Percentiles rank a stretch among this genome's conserved stretches.
These are phyloP conservation scores for Podosphaera xanthii DNA, from an alignment of 2,329 filamentous ascomycete genomes.

Conservation along the genomic window DNA sequence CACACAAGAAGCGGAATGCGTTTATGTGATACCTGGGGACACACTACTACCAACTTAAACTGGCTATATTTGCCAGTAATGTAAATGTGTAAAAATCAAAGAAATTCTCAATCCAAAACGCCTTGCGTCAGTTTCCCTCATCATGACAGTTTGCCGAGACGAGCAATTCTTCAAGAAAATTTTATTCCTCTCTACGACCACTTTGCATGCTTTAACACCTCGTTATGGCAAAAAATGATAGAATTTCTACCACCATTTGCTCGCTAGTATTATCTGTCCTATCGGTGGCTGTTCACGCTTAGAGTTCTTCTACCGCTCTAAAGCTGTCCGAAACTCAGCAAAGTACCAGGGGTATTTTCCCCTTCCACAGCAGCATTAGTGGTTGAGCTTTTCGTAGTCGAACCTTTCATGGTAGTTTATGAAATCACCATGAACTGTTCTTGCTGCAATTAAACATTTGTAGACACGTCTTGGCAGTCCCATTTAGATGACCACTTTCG, in stretches of 20 bases:
- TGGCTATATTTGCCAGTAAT: background rate
- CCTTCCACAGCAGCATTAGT: too few species aligned
- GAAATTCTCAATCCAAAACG: background rate
- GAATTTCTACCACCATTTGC: background rate
- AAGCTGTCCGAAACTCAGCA: too few species aligned
- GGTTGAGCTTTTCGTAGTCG: too few species aligned
- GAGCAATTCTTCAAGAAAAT: background rate
- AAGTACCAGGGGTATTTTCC: too few species aligned
- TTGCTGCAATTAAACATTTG: too few species aligned
- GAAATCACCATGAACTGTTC: too few species aligned
- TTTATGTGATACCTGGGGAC: background rate
- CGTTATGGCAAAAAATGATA: background rate
- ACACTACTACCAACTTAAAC: background rate
- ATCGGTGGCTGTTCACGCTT: background rate
- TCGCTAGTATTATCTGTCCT: background rate
- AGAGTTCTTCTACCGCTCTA: too few species aligned
- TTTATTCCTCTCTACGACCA: background rate
- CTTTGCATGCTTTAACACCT: background rate
- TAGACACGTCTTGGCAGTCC: too few species aligned
- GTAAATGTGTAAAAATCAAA: background rate
- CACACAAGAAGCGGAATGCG: background rate
- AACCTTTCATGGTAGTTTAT: too few species aligned
- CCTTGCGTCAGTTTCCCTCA: background rate
- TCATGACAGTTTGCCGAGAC: background rate
- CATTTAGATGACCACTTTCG: too few species aligned